phyloP scores from a whole-genome alignment of 805 yeast species.

The Ogataea minuta region DNA sequence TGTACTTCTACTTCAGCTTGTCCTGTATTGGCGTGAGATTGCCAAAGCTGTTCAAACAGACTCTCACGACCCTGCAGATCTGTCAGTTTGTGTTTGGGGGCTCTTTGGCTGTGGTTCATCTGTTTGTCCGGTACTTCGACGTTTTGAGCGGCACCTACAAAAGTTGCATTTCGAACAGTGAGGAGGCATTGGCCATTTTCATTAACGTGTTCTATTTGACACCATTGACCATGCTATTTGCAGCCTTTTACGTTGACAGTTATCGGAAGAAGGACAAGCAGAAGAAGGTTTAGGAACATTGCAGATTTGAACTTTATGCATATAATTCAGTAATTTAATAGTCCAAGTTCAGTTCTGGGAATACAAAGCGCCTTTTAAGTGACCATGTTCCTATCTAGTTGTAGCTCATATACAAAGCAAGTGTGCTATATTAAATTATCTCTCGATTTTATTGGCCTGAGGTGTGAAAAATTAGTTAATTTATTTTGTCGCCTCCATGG shows the following conservation, averaged over 20 bases:
- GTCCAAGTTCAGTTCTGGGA: neutral
- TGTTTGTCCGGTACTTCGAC: conserved; percentile 60
- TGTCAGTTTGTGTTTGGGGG: conserved; percentile 70
- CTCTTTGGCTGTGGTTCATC: conserved; percentile 59
- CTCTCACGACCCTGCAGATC: conserved; percentile 65
- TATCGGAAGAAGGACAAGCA: conserved; percentile 35
- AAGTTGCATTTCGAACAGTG: conserved; percentile 54
- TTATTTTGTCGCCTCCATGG: conserved; percentile 43
- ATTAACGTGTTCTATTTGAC: conserved; percentile 64
- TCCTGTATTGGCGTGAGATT: conserved; percentile 57
- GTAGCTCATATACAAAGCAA: too few species aligned
- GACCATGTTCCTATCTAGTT: neutral
- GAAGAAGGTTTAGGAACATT: conserved; percentile 1
- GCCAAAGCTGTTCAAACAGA: conserved; percentile 54
- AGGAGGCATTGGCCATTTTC: conserved; percentile 59
- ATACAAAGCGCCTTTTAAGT: neutral
- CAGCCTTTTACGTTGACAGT: conserved; percentile 61
- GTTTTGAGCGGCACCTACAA: conserved; percentile 39
- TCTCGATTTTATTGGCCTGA: conserved; percentile 6
- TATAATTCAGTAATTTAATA: neutral
- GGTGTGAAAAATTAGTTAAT: conserved; percentile 6
- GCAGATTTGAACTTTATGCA: neutral
- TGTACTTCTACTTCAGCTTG: conserved; percentile 68
- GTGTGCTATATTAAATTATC: neutral
- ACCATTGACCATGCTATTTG: conserved; percentile 66